Evolutionary conservation across 1,284 basidiomycete genomes (phyloP), one percentile per base, ranked within the genome.

Genomic region (Tranzscheliella williamsii): DNA sequence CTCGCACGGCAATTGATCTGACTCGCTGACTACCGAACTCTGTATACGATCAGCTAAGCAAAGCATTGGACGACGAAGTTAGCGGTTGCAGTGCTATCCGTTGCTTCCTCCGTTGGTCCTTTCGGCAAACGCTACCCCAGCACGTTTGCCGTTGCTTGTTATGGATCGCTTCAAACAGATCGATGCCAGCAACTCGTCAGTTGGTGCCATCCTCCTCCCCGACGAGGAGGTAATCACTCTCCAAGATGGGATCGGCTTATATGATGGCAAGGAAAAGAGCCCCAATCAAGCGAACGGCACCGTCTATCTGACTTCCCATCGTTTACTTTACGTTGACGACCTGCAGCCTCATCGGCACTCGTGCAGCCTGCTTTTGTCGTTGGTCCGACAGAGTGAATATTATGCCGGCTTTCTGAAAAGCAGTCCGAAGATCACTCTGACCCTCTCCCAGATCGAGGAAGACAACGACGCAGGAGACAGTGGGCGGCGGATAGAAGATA

Each of bases 381-480:
- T 81, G 52, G 82, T 97, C 42, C 80, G 81, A 2, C 87, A 88
- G 69, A 94, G 91, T 3, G 91, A 96, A 66, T 85, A 89, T 79
- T 97, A 95, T 75, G 86, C 87, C 3, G 93, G 94, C 3, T 86
- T 98, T 54, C 88, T 97, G 81, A 89, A 85, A 47, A 92, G 89
- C 18, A 91, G 88, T 0, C 75, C 94, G 4, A 98, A 98, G 79
- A 84, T 95, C 54, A 93, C 91, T 0, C 80, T 96, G n/a, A 40
- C 48, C 15, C 46, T 71, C n/a, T 51, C 54, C 24, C 47, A 44
- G 38, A 61, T 53, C 45, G 63, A 46, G 44, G 35, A 41, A 42
- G 16, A 30, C 33, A n/a, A 12, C 34, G n/a, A 24, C 7, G 38
- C 34, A 18, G 29, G 7, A 17, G 37, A 35, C 16, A 42, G n/a